Conservation (phyloP, 495 filamentous ascomycete genomes). For the Aspergillus haitiensis region DNA sequence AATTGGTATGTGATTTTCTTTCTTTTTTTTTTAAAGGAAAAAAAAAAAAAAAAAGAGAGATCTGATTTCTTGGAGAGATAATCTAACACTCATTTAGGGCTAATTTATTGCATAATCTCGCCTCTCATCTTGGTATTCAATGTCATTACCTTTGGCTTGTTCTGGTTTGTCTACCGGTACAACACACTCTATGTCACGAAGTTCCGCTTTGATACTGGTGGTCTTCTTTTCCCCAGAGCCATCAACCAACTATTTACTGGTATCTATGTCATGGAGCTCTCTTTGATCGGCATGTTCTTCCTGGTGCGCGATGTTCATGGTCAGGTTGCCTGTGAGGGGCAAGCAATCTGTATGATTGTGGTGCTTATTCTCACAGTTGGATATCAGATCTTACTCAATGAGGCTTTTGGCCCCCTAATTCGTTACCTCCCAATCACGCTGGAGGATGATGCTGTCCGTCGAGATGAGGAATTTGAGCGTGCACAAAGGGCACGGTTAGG, state of each 20-base stretch:
- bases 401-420: conserved; percentile 83
- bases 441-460: conserved; percentile 87
- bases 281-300: conserved; percentile 89
- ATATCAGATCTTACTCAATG: conserved; percentile 80
- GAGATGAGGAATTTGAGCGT: conserved; percentile 83
- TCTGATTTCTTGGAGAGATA: neutral
- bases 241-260: conserved; percentile 97
- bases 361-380: conserved; percentile 67
- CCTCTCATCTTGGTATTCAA: conserved; percentile 93
- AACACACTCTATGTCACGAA: conserved; percentile 95
- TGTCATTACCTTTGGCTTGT: conserved; percentile 86
- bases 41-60: too few relatives aligned
- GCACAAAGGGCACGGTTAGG: conserved; percentile 65
- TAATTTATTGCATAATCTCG: conserved; percentile 89
- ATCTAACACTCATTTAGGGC: conserved; percentile 40
- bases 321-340: conserved; percentile 65
- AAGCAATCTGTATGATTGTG: conserved; percentile 89
- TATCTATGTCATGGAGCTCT: conserved; percentile 92
- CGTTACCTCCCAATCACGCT: conserved; percentile 91
- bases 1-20: conserved; percentile 59
- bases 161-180: conserved; percentile 96
- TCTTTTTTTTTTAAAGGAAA: neutral
- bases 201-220: conserved; percentile 88
- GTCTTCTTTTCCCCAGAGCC: conserved; percentile 86
- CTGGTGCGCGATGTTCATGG: conserved; percentile 65